Evolutionary conservation across 441 rosid genomes (phyloP), one percentile per base, ranked within the genome.

Genomic region (Raphanus hybrid): DNA sequence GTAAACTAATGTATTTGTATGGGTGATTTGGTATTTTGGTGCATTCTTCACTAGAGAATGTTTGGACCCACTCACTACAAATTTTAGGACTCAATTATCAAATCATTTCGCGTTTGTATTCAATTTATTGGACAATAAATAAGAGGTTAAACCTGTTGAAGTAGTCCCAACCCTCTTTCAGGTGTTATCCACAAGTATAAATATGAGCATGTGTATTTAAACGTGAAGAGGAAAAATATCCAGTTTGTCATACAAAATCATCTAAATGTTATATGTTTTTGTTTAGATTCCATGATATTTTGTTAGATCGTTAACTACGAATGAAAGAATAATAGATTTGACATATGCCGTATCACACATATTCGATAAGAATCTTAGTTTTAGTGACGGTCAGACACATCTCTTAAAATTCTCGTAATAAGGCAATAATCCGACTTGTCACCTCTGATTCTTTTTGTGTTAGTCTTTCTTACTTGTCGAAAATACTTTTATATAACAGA

Each of bases 291-390:
- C 52, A 1, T 35, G 14, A 45, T 10, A 43, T 43, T 20, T 35
- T 45, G 6, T 45, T 45, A 45, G 52, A 45, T 45, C 52, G 52
- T 11, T 12, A 48, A 48, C 12, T 8, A 41, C 6, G 54, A 48
- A 48, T 48, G 54, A 48, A 48, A 48, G 6, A 48, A 48, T 48
- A n/a, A 48, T 18, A 67, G 61, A 67, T 60, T 26, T 74, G 77
- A 74, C 66, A 37, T 64, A 54, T 65, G 57, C 11, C 41, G 12
- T 16, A 12, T 48, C 68, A 45, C 20, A 48, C 50, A 43, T 48
- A 62, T 73, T 62, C 69, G 37, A 63, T 63, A 63, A 73, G 70
- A 73, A 64, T 73, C 69, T 4, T 35, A 64, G 64, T 73, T 64
- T 73, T 59, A 9, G 0, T 74, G 64, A 74, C 54, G 41, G 77